Percentiles rank a stretch among this genome's conserved stretches.
Conservation (phyloP, 1,284 basidiomycete genomes). For the Agroathelia rolfsii region DNA sequence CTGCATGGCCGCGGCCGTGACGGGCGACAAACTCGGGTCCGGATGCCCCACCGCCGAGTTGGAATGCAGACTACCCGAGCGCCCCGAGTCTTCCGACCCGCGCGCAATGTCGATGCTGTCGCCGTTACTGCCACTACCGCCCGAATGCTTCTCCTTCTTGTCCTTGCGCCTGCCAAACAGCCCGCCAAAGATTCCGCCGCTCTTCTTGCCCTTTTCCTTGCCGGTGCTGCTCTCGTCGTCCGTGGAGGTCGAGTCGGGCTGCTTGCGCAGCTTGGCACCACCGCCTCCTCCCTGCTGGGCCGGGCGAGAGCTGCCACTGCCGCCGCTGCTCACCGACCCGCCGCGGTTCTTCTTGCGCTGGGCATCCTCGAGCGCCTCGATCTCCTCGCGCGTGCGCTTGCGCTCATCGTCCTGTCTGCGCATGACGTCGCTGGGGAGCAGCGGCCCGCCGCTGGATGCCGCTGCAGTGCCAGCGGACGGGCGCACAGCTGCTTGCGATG, state of each 20-base stretch:
- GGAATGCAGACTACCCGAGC: conserved; percentile 31
- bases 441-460: conserved; percentile 19
- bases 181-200: conserved; percentile 54
- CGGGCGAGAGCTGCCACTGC: conserved; percentile 8
- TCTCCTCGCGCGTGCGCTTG: conserved; percentile 52
- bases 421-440: conserved; percentile 37
- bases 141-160: conserved; percentile 58
- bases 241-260: conserved; percentile 30
- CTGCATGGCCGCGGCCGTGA: conserved; percentile 39
- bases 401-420: conserved; percentile 46
- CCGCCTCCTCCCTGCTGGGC: conserved; percentile 13
- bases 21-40: conserved; percentile 29
- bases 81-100: conserved; percentile 43
- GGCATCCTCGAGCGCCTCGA: conserved; percentile 46
- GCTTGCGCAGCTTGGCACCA: conserved; percentile 57
- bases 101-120: conserved; percentile 24
- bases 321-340: conserved; percentile 18
- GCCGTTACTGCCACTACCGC: conserved; percentile 38
- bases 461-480: conserved; percentile 4
- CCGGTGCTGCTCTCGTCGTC: conserved; percentile 37
- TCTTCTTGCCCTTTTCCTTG: conserved; percentile 57
- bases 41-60: conserved; percentile 14
- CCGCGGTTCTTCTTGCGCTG: conserved; percentile 39
- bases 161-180: conserved; percentile 72
- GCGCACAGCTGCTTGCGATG: conserved; percentile 3